These are phyloP conservation scores for Cladophialophora bantiana DNA, from an alignment of 2,329 filamentous ascomycete genomes.

Conservation along the genomic window DNA sequence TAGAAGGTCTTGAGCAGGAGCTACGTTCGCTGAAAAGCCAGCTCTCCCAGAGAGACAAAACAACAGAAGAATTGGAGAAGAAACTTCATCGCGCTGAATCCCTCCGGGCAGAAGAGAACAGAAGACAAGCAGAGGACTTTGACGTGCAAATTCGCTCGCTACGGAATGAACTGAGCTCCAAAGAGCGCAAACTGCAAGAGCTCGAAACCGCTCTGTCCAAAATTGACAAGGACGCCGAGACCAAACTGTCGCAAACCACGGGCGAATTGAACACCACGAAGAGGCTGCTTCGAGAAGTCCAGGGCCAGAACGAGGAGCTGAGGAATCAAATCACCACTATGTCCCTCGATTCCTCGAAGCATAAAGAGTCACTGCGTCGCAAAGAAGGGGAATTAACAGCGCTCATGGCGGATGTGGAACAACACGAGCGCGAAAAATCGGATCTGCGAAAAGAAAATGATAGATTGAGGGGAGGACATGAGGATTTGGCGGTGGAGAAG, in stretches of 20 bases:
- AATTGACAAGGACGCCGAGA: slow-evolving; percentile 84
- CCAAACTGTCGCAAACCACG: slow-evolving; percentile 77
- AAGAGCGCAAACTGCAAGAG: slow-evolving; percentile 88
- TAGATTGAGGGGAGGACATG: slow-evolving; percentile 75
- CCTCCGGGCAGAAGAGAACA: slow-evolving; percentile 33
- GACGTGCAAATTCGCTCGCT: slow-evolving; percentile 80
- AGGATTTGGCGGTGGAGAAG: slow-evolving; percentile 75
- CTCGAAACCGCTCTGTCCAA: slow-evolving; percentile 83
- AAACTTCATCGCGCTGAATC: slow-evolving; percentile 36
- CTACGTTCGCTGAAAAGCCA: slow-evolving; percentile 37
- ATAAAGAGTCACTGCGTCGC: slow-evolving; percentile 88
- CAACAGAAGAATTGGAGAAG: slow-evolving; percentile 35
- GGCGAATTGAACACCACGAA: slow-evolving; percentile 81
- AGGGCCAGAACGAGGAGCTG: slow-evolving; percentile 80
- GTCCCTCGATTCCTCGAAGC: slow-evolving; percentile 89
- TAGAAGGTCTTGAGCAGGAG: slow-evolving; percentile 37
- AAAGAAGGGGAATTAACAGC: slow-evolving; percentile 94
- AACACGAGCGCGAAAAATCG: slow-evolving; percentile 79
- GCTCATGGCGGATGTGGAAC: slow-evolving; percentile 82
- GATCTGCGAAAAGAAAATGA: slow-evolving; percentile 80
- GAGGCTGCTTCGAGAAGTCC: slow-evolving; percentile 75
- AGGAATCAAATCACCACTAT: slow-evolving; percentile 86
- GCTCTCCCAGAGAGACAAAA: slow-evolving; percentile 35
- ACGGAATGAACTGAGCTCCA: slow-evolving; percentile 84
- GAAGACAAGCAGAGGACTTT: slow-evolving; percentile 35